phyloP scores from a whole-genome alignment of 768 basidiomycete genomes.

The Clathrus columnatus region DNA sequence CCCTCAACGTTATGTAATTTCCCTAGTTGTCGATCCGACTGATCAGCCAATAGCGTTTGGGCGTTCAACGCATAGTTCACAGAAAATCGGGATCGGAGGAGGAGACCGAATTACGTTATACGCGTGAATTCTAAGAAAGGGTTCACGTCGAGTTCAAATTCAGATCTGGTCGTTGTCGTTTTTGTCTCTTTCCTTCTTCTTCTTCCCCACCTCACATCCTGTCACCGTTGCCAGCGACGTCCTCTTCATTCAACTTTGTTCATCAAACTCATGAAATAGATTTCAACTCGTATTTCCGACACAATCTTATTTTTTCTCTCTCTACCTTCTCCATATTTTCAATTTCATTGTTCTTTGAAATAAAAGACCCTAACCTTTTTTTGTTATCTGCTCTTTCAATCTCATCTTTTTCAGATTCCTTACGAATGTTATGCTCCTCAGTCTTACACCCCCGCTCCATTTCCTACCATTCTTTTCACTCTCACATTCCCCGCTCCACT shows the following conservation, averaged over 20 bases:
- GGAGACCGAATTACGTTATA: too few species aligned
- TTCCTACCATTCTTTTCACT: conserved; percentile 51
- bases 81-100: neutral
- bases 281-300: too few species aligned
- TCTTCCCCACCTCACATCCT: neutral
- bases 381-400: too few species aligned
- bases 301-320: too few species aligned
- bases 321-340: too few species aligned
- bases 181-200: neutral
- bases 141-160: too few species aligned
- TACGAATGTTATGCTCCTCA: conserved; percentile 43
- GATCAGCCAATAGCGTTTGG: neutral
- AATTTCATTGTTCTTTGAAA: neutral
- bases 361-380: conserved; percentile 1
- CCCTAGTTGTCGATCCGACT: too few species aligned
- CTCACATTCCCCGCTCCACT: conserved; percentile 40
- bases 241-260: too few species aligned
- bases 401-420: conserved; percentile 8
- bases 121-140: too few species aligned
- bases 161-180: neutral
- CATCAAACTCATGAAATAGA: too few species aligned
- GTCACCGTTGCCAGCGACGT: neutral
- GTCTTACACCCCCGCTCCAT: conserved; percentile 35
- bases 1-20: too few species aligned
- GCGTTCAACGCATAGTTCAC: neutral